Evolutionary conservation across 306 rosid species (phyloP), one percentile per base, ranked within the genome.

Genomic region (Pyrus pyrifolia): DNA sequence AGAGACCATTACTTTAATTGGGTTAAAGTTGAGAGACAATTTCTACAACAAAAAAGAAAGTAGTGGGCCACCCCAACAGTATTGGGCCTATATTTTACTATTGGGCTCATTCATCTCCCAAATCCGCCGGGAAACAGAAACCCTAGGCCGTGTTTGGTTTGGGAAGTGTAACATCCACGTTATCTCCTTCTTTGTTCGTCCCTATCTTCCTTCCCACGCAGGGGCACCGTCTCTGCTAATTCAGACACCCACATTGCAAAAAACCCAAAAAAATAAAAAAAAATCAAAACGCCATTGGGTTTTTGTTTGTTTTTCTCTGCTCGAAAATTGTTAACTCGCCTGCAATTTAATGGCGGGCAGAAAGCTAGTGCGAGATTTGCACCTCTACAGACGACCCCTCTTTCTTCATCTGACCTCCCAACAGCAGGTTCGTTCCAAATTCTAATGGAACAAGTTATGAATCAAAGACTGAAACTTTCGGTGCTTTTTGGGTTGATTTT

Each of bases 331-430:
- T 52, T 52, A 35, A 25, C 67, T 29, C 25, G 53, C 76, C 74
- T 51, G 27, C 53, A 51, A 78, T 68, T 72, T 74, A 30, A 85
- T 88, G 98, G 87, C 95, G 2, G 67, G 86, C 38, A 76, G 86
- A 79, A 93, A 91, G 86, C 87, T 91, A 53, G 83, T 93, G 80
- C 93, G 95, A n/a, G 97, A 91, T 81, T 81, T 91, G 31, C 71
- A 87, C 51, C 84, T 91, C 57, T 85, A 90, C 62, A 83, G 81
- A 22, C 86, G 71, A 74, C 79, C 87, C 38, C 77, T 81, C 55
- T 62, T 86, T 78, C 81, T 76, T 86, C 93, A 72, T 60, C 81
- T 73, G 11, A 64, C 81, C 27, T 72, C 83, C 46, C 89, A 68
- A 10, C 91, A 64, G 5, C 86, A 80, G 90, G 96, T 91, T 79